A percentile compares a stretch with the other conserved stretches of the same genome.
Evolutionary conservation across 768 basidiomycete species (phyloP).

Genomic region (Mrakia frigida): DNA sequence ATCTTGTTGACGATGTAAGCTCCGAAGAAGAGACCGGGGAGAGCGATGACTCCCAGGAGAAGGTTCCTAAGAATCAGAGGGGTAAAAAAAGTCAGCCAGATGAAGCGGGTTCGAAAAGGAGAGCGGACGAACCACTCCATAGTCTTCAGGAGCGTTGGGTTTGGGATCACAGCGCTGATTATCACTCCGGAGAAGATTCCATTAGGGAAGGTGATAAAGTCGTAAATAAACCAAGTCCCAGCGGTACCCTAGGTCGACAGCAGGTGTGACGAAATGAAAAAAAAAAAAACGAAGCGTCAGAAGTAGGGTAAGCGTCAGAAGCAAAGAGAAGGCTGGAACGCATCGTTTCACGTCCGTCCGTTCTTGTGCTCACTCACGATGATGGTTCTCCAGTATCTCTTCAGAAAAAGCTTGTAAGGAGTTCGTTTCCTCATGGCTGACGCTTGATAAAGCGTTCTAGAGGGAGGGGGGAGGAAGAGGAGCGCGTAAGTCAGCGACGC

Average conservation of each 20-base stretch:
- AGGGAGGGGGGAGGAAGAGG: no score
- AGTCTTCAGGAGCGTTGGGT: conserved; percentile 49
- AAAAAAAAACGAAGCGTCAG: background rate
- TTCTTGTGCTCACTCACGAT: conserved; percentile 71
- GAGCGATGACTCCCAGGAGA: conserved; percentile 57
- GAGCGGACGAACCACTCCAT: conserved; percentile 51
- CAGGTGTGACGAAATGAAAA: background rate
- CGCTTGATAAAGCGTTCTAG: conserved; percentile 50
- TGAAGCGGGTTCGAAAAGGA: background rate
- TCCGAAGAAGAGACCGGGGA: conserved; percentile 53
- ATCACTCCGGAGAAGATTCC: conserved; percentile 64
- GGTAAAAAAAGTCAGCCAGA: background rate
- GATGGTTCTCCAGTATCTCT: conserved; percentile 62
- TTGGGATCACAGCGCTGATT: conserved; percentile 61
- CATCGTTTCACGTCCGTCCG: no score
- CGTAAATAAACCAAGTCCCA: conserved; percentile 49
- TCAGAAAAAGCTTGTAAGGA: conserved; percentile 59
- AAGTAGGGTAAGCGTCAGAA: background rate
- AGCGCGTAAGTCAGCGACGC: no score
- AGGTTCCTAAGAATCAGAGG: conserved; percentile 47
- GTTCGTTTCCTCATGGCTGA: conserved; percentile 43
- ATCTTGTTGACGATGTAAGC: conserved; percentile 52
- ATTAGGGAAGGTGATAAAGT: conserved; percentile 61
- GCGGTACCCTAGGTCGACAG: background rate
- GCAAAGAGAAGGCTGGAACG: conserved; percentile 43